Evolutionary conservation across 139 green algal genomes (phyloP).

Genomic region (Auxenochlorella protothecoides): DNA sequence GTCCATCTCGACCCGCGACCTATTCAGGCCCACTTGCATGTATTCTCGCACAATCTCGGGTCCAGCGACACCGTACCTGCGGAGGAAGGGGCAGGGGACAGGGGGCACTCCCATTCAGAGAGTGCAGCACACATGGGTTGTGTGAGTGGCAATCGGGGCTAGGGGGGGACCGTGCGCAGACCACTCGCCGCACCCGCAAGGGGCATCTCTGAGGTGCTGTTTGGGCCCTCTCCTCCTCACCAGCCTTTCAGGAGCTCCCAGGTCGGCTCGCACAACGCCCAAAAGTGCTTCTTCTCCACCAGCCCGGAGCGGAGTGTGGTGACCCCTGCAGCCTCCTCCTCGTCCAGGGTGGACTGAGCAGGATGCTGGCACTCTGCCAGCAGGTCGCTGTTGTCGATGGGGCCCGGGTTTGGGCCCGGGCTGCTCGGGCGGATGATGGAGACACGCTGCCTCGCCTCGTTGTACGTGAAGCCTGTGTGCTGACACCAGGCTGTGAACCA

Average conservation of each 20-base stretch:
- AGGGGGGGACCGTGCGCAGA: too few relatives aligned
- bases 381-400: slow-evolving; percentile 32
- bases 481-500: slow-evolving; percentile 27
- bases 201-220: too few relatives aligned
- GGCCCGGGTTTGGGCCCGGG: slow-evolving; percentile 15
- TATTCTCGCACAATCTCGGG: slow-evolving; percentile 20
- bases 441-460: not conserved
- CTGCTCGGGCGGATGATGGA: not conserved
- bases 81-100: too few relatives aligned
- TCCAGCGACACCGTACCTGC: slow-evolving; percentile 35
- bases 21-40: not conserved
- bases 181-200: too few relatives aligned
- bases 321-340: not conserved
- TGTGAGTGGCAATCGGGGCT: too few relatives aligned
- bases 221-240: slow-evolving; percentile 1
- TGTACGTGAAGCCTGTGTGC: slow-evolving; percentile 14
- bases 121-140: not conserved
- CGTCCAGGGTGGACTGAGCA: not conserved
- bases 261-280: slow-evolving; percentile 15
- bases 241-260: slow-evolving; percentile 43
- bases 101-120: too few relatives aligned
- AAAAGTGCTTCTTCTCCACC: slow-evolving; percentile 30
- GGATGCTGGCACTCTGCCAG: slow-evolving; percentile 2
- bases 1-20: slow-evolving; percentile 7
- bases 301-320: slow-evolving; percentile 3